These are phyloP conservation scores for Arabis hirsuta DNA, from an alignment of 345 rosid genomes.

Conservation along the genomic window DNA sequence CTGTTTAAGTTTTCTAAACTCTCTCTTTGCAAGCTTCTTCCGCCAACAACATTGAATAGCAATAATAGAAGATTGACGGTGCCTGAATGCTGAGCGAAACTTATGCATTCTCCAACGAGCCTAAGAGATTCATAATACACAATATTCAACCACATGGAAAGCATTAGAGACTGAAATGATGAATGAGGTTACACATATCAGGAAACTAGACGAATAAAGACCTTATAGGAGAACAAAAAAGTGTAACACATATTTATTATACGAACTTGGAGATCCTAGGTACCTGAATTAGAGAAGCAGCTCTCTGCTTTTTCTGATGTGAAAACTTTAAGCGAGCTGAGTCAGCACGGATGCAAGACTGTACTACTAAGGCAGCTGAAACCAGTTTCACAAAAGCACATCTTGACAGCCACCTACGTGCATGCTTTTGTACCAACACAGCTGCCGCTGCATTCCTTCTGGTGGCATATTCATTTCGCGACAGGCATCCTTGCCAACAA, in stretches of 20 bases:
- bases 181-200: slow-evolving; percentile 27
- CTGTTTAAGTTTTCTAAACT: slow-evolving; percentile 71
- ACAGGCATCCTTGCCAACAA: slow-evolving; percentile 72
- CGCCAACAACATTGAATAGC: slow-evolving; percentile 92
- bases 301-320: slow-evolving; percentile 62
- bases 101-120: slow-evolving; percentile 77
- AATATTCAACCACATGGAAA: slow-evolving; percentile 31
- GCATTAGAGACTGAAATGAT: slow-evolving; percentile 26
- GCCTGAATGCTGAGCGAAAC: slow-evolving; percentile 65
- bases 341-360: slow-evolving; percentile 73
- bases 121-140: slow-evolving; percentile 48
- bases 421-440: slow-evolving; percentile 66
- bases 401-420: slow-evolving; percentile 64
- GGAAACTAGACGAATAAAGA: slow-evolving; percentile 6
- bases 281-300: slow-evolving; percentile 86
- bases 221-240: slow-evolving; percentile 8
- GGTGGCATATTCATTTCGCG: slow-evolving; percentile 58
- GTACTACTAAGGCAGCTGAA: slow-evolving; percentile 62
- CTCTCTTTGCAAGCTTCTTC: slow-evolving; percentile 84
- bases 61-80: slow-evolving; percentile 63
- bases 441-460: slow-evolving; percentile 78
- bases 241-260: not conserved
- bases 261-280: slow-evolving; percentile 12
- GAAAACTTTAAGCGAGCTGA: slow-evolving; percentile 61
- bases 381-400: slow-evolving; percentile 54